Evolutionary conservation across 2,329 filamentous ascomycete genomes (phyloP).

Genomic region (Ceratocystis albifundus): DNA sequence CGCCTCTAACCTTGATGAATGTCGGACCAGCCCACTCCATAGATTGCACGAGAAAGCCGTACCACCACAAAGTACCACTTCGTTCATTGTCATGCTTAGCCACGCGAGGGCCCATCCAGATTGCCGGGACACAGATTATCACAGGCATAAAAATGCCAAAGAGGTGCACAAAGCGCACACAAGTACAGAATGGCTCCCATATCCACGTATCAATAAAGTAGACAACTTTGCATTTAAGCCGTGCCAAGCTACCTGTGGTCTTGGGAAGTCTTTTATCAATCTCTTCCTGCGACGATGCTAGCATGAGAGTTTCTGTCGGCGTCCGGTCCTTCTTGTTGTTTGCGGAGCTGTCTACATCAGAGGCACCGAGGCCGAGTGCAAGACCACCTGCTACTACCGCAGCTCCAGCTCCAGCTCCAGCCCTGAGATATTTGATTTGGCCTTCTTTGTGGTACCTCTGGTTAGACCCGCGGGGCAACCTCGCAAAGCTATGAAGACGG

Average conservation of each 20-base stretch:
- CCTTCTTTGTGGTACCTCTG: neutral
- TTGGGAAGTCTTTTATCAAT: constrained; percentile 57
- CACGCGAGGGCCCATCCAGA: constrained; percentile 63
- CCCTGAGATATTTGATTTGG: constrained; percentile 11
- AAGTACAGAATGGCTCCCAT: constrained; percentile 80
- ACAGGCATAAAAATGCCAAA: constrained; percentile 85
- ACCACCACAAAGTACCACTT: constrained; percentile 86
- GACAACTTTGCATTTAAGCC: constrained; percentile 47
- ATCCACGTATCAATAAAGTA: constrained; percentile 60
- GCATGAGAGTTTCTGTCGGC: constrained; percentile 62
- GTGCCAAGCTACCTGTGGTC: constrained; percentile 47
- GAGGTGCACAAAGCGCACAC: constrained; percentile 76
- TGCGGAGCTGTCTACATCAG: neutral
- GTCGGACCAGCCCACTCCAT: constrained; percentile 93
- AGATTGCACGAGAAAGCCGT: constrained; percentile 67
- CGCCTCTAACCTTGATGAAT: constrained; percentile 71
- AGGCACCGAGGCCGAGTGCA: neutral
- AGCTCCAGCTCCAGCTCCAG: constrained; percentile 14
- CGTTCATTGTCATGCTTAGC: constrained; percentile 60
- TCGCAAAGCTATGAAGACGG: neutral
- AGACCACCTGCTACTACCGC: constrained; percentile 8
- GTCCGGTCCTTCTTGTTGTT: constrained; percentile 15
- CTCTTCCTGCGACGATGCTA: constrained; percentile 68
- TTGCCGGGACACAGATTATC: constrained; percentile 61
- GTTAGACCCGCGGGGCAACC: neutral